Evolutionary conservation across 192 early-diverging fungal genomes (phyloP), one percentile per base, ranked within the genome.

Genomic region (Backusella circina): DNA sequence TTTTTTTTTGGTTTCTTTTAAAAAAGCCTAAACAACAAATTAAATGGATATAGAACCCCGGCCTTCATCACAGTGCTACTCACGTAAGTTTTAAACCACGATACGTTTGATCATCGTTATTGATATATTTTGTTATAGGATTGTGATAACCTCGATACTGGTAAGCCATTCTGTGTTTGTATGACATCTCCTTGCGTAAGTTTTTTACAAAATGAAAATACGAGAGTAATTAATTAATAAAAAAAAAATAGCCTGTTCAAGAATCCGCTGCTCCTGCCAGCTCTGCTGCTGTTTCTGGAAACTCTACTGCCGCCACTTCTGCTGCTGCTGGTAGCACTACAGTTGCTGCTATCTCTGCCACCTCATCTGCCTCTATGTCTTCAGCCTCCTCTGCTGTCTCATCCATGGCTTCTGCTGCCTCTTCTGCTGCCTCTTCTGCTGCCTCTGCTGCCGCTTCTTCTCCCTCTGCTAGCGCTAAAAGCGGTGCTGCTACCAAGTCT

Each of bases 111-210:
- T 21, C 15, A 70, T 30, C 13, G 5, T 18, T 66, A 12, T 37
- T 21, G 2, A 23, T 41, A 5, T 36, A 2, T 36, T 2, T 69
- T 12, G 0, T 28, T 28, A 47, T 70, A 70, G 68, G 68, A 70
- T 18, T 70, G 68, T 44, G 68, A 70, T 70, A 70, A 70, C 16
- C 37, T 70, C 13, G 68, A 70, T 44, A 70, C 12, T 16, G 68
- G 68, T 1, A 70, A 41, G 38, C 68, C 37, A 70, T 70, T 30
- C 38, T 70, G 68, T 44, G 38, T 70, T 13, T 70, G 68, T 28
- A 70, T 70, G 68, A 70, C 7, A 18, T 44, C 39, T 32, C 68
- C 68, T 44, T 70, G 68, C 16, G 68, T 70, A 70, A 70, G 68
- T 70, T 2, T 6, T 3, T 15, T 38, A 44, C 5, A 16, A 12